Conservation (phyloP, 2,329 filamentous ascomycete species). For the Myotisia sp. region DNA sequence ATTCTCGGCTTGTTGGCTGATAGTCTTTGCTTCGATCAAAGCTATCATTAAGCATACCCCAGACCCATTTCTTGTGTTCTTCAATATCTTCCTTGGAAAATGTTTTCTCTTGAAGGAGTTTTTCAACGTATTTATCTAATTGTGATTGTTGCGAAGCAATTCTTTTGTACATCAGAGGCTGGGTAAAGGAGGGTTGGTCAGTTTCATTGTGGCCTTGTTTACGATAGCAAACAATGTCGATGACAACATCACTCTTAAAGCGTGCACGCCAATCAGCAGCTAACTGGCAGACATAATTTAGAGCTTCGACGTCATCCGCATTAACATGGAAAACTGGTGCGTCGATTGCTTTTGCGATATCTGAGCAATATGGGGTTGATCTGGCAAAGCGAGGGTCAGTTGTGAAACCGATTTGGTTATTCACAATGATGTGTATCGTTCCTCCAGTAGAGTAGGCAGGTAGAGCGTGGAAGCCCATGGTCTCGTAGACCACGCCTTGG, state of each 20-base stretch:
- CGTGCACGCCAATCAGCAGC: conserved; percentile 96
- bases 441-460: conserved; percentile 94
- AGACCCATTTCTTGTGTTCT: conserved; percentile 99
- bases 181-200: conserved; percentile 98
- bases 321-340: conserved; percentile 99
- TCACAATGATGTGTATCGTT: conserved; percentile 92
- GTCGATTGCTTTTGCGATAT: conserved; percentile 97
- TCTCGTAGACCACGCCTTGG: conserved; percentile 96
- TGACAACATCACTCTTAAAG: conserved; percentile 96
- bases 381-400: conserved; percentile 95
- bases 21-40: conserved; percentile 97
- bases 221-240: conserved; percentile 96
- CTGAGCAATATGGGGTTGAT: conserved; percentile 96
- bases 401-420: conserved; percentile 99
- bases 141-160: conserved; percentile 73
- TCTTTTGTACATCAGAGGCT: conserved; percentile 98
- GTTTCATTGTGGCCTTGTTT: conserved; percentile 99
- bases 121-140: conserved; percentile 80
- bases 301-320: conserved; percentile 91
- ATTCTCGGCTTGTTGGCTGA: conserved; percentile 89
- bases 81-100: conserved; percentile 97
- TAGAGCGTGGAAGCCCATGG: conserved; percentile 89
- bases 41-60: conserved; percentile 96
- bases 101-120: conserved; percentile 73
- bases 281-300: conserved; percentile 96